A percentile compares a stretch with the other conserved stretches of the same genome.
phyloP scores from a whole-genome alignment of 129 eudicot species.

The Flaveria bidentis region DNA sequence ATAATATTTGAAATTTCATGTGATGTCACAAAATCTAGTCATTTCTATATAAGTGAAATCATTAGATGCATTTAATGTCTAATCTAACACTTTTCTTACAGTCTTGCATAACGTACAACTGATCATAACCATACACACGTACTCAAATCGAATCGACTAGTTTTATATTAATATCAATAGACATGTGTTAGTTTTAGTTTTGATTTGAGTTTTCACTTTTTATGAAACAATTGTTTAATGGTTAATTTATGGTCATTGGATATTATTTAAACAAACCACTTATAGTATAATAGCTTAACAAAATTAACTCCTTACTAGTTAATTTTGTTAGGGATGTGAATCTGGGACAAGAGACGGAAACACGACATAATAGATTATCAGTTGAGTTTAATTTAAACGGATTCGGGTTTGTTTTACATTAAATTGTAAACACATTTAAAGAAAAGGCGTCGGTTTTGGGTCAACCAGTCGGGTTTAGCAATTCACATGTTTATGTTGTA shows the following conservation, averaged over 20 bases:
- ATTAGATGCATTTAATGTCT: constrained; percentile 20
- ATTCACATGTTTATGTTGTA: neutral
- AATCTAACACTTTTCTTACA: neutral
- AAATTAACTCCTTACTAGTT: neutral
- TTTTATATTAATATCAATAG: neutral
- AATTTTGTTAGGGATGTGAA: neutral
- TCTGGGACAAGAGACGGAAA: neutral
- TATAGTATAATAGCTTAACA: neutral
- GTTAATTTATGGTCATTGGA: neutral
- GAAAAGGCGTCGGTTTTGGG: neutral
- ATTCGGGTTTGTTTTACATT: neutral
- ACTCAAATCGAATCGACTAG: neutral
- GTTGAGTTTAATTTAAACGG: neutral
- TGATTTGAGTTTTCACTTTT: neutral
- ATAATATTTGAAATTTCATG: constrained; percentile 19
- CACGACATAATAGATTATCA: neutral
- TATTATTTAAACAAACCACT: neutral
- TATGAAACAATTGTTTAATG: neutral
- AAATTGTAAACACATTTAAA: neutral
- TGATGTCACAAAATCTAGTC: constrained; percentile 20
- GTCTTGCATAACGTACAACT: neutral
- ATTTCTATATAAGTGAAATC: neutral
- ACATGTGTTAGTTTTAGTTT: neutral
- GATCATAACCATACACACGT: neutral
- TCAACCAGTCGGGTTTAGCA: neutral